A percentile compares a stretch with the other conserved stretches of the same genome.
These are phyloP conservation scores for Phytophthora podocarpi DNA, from an alignment of 352 stramenopile species.

Conservation along the genomic window DNA sequence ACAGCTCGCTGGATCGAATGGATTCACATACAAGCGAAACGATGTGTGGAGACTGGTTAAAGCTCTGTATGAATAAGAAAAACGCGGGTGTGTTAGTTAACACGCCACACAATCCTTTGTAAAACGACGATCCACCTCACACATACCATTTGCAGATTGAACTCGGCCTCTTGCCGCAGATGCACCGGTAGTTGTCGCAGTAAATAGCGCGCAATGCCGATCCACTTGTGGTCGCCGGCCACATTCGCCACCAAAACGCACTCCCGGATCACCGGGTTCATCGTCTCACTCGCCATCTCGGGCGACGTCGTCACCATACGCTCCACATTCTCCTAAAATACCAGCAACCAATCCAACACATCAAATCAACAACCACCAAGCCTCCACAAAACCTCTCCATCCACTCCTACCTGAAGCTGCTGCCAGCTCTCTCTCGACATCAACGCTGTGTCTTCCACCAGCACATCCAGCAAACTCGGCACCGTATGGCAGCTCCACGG, in stretches of 20 bases:
- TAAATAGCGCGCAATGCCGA: constrained; percentile 55
- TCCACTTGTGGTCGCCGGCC: constrained; percentile 50
- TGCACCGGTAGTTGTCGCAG: constrained; percentile 56
- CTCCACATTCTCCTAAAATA: constrained; percentile 54
- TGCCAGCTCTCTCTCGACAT: constrained; percentile 55
- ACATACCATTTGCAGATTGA: constrained; percentile 79
- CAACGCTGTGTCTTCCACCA: constrained; percentile 53
- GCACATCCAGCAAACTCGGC: constrained; percentile 59
- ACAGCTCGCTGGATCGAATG: constrained; percentile 33
- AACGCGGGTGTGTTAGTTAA: constrained; percentile 4
- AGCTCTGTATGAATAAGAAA: constrained; percentile 35
- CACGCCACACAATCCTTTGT: not conserved
- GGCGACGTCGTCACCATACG: constrained; percentile 47
- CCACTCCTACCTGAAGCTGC: constrained; percentile 52
- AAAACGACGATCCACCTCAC: not conserved
- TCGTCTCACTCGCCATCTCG: constrained; percentile 46
- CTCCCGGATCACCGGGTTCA: constrained; percentile 70
- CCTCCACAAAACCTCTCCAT: not conserved
- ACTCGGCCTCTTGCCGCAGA: constrained; percentile 71
- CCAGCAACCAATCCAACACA: not conserved
- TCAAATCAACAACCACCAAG: not conserved
- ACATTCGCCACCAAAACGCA: constrained; percentile 60
- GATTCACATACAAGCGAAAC: constrained; percentile 58
- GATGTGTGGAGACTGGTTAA: constrained; percentile 61
- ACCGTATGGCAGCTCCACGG: constrained; percentile 63